Evolutionary conservation across 495 filamentous ascomycete species (phyloP).

Genomic region (Chaetomium cochliodes): DNA sequence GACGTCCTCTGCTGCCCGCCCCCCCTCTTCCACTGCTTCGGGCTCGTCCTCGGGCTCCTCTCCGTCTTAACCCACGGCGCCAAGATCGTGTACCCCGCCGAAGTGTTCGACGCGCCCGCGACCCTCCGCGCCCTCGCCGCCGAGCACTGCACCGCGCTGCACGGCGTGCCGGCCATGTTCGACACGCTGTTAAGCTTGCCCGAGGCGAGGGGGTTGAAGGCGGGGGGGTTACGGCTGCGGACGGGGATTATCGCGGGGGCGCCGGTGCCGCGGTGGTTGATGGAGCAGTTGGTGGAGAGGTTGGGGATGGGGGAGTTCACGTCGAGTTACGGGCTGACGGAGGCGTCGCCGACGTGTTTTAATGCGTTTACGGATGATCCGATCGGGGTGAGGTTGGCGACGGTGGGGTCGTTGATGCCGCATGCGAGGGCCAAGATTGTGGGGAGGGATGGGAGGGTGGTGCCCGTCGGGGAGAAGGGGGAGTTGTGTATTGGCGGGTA

Average conservation of each 20-base stretch:
- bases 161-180: conserved; percentile 75
- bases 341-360: conserved; percentile 69
- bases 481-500: conserved; percentile 70
- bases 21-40: conserved; percentile 73
- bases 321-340: conserved; percentile 69
- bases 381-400: conserved; percentile 57
- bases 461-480: conserved; percentile 58
- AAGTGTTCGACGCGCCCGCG: conserved; percentile 60
- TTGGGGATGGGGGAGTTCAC: conserved; percentile 69
- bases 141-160: conserved; percentile 66
- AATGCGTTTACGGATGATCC: conserved; percentile 66
- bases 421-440: conserved; percentile 69
- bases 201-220: conserved; percentile 47
- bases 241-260: conserved; percentile 70
- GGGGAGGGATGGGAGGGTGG: conserved; percentile 55
- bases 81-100: conserved; percentile 64
- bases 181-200: conserved; percentile 59
- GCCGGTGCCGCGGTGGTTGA: conserved; percentile 62
- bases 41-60: conserved; percentile 67
- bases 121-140: conserved; percentile 58
- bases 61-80: conserved; percentile 64
- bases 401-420: conserved; percentile 66
- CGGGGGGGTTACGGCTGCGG: conserved; percentile 51
- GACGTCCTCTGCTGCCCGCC: conserved; percentile 70
- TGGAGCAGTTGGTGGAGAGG: conserved; percentile 59